A percentile compares a stretch with the other conserved stretches of the same genome.
Conservation (phyloP, 2,329 filamentous ascomycete species). For the Penicillium paneum region DNA sequence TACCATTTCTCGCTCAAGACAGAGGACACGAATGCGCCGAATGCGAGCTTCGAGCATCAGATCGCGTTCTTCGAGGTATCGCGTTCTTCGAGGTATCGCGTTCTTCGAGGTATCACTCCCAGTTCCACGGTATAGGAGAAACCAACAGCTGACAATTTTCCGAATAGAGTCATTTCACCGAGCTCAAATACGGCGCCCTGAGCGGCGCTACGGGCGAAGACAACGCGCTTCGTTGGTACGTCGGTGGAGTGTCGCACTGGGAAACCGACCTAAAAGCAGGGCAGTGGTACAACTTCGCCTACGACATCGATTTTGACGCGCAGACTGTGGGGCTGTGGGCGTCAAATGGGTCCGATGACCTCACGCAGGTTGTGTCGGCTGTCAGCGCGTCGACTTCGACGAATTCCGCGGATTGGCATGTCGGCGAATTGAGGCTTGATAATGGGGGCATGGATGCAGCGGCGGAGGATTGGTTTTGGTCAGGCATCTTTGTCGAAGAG, state of each 20-base stretch:
- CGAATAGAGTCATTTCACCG: conserved; percentile 66
- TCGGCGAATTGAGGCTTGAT: conserved; percentile 66
- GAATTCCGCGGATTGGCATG: conserved; percentile 70
- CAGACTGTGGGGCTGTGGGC: conserved; percentile 67
- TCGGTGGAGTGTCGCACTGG: conserved; percentile 61
- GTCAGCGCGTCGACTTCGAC: conserved; percentile 60
- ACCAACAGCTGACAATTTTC: background rate
- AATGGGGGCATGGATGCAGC: conserved; percentile 52
- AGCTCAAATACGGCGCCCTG: conserved; percentile 62
- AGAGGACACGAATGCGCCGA: conserved; percentile 58
- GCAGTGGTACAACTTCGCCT: conserved; percentile 73
- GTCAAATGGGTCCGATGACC: conserved; percentile 58
- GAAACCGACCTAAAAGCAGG: conserved; percentile 58
- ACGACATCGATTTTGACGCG: conserved; percentile 66
- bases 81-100: too few relatives aligned
- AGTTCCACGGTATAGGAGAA: too few relatives aligned
- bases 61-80: conserved; percentile 51
- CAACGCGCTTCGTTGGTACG: conserved; percentile 62
- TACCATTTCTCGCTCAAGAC: conserved; percentile 71
- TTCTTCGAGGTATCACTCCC: conserved; percentile 46
- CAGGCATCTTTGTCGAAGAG: conserved; percentile 67
- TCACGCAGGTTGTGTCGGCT: conserved; percentile 59
- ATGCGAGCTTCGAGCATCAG: conserved; percentile 64
- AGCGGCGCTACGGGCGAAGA: conserved; percentile 48
- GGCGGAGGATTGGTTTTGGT: conserved; percentile 68